Evolutionary conservation across 352 stramenopile species (phyloP).

Genomic region (Blastocystis sp.): DNA sequence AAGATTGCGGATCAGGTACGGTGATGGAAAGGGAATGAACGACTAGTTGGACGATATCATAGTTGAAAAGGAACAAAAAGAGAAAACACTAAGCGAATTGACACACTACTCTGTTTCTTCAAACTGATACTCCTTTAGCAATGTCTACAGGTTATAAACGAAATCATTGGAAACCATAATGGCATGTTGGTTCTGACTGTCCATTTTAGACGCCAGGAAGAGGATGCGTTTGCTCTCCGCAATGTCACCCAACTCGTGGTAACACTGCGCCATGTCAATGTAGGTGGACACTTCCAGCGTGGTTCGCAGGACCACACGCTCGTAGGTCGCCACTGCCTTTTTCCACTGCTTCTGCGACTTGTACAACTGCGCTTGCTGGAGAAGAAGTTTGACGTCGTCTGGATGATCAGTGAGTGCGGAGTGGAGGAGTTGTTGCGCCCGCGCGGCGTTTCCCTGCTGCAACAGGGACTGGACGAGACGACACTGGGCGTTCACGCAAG

Average conservation of each 20-base stretch:
- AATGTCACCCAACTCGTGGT: slow-evolving; percentile 30
- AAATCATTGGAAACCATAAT: neutral
- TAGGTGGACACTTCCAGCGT: slow-evolving; percentile 18
- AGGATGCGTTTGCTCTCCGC: slow-evolving; percentile 35
- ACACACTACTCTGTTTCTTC: neutral
- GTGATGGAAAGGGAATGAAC: neutral
- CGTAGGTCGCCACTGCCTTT: neutral
- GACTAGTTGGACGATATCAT: slow-evolving; percentile 45
- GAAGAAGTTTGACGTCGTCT: neutral
- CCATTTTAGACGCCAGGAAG: slow-evolving; percentile 37
- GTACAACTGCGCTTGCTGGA: slow-evolving; percentile 20
- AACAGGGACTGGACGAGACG: slow-evolving; percentile 1
- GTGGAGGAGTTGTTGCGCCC: neutral
- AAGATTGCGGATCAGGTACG: slow-evolving; percentile 38
- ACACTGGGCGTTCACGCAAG: neutral
- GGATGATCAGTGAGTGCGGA: neutral
- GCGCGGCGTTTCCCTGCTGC: neutral
- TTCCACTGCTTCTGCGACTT: slow-evolving; percentile 15
- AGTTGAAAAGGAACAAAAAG: slow-evolving; percentile 25
- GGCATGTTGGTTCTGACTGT: neutral
- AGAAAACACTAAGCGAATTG: neutral
- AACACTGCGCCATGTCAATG: slow-evolving; percentile 50
- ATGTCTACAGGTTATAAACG: neutral
- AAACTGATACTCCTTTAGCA: neutral
- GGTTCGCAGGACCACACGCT: neutral